These are phyloP conservation scores for Beauveria asiatica DNA, from an alignment of 2,329 filamentous ascomycete species.

Conservation along the genomic window DNA sequence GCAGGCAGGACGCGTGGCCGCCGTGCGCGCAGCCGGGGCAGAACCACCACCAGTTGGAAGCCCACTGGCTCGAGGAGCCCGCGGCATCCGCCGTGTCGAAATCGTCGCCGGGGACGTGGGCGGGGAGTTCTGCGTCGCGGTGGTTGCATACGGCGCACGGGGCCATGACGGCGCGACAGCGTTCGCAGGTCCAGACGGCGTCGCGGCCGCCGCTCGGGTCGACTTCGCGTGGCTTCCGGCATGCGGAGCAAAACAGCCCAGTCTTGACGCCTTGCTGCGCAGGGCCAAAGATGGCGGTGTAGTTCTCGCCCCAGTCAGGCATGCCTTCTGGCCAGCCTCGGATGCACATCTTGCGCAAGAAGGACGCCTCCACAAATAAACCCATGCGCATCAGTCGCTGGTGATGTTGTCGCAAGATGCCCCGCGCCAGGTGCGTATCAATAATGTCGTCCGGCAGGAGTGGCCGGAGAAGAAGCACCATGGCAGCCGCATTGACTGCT, in stretches of 20 bases:
- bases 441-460: slow-evolving; percentile 47
- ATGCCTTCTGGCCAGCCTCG: slow-evolving; percentile 46
- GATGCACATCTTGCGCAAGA: slow-evolving; percentile 53
- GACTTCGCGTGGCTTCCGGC: slow-evolving; percentile 47
- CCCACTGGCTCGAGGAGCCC: slow-evolving; percentile 15
- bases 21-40: slow-evolving; percentile 56
- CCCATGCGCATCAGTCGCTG: slow-evolving; percentile 49
- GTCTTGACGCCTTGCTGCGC: slow-evolving; percentile 48
- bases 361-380: slow-evolving; percentile 51
- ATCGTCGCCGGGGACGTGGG: slow-evolving; percentile 26
- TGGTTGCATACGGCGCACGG: slow-evolving; percentile 53
- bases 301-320: slow-evolving; percentile 45
- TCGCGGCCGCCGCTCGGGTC: slow-evolving; percentile 35
- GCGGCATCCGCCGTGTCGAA: slow-evolving; percentile 18
- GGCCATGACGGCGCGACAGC: slow-evolving; percentile 43
- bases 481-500: slow-evolving; percentile 50
- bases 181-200: slow-evolving; percentile 50
- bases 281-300: slow-evolving; percentile 43
- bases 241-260: slow-evolving; percentile 45
- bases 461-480: slow-evolving; percentile 50
- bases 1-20: slow-evolving; percentile 51
- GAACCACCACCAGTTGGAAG: slow-evolving; percentile 49
- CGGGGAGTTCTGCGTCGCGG: slow-evolving; percentile 37
- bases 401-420: slow-evolving; percentile 52
- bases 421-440: slow-evolving; percentile 45